Base-by-base conservation (phyloP, 305 asterid genomes). In the Coffea humblotiana region DNA sequence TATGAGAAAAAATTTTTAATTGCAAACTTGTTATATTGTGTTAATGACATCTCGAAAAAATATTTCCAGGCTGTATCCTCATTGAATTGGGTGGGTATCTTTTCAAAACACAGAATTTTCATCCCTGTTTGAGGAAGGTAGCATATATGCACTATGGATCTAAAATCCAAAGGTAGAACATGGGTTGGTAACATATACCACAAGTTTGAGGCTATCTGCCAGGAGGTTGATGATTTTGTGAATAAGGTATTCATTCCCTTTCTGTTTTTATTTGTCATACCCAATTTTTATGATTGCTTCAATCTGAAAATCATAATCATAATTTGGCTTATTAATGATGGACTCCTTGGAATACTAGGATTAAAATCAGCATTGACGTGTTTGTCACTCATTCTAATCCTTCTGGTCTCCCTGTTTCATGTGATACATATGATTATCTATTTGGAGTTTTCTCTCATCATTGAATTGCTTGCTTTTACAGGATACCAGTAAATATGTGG, bases 401-500 rank as follows among this genome's bases (percentile, higher is more conserved):
- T n/a, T 37, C 8, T 32, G 40, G 72, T 63, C 37, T 6, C 35
- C 16, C 51, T 69, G 18, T 40, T 1, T n/a, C 72, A 23, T 73
- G 18, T 51, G 16, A 9, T 75, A 19, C 16, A 8, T 71, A 8
- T 60, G 76, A n/a, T 64, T 66, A 21, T 58, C 64, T 29, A 29
- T 48, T 16, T 0, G 21, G 58, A 56, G 58, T 72, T 27, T 23
- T 74, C 52, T 78, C 72, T 79, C 60, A 71, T 51, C 16, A 45
- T 49, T 54, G 19, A 72, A 77, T 77, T 72, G 72, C 78, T 86
- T 76, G n/a, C 35, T 74, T 81, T 80, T 52, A 56, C 88, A 90
- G 94, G 95, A 89, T n/a, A 81, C 91, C 0, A 74, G 83, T 75
- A 89, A 86, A 83, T 88, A 80, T 80, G 88, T 88, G 13, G 95